A percentile compares a stretch with the other conserved stretches of the same genome.
Evolutionary conservation across 2,329 filamentous ascomycete species (phyloP).

Genomic region (Achaetomium macrosporum): DNA sequence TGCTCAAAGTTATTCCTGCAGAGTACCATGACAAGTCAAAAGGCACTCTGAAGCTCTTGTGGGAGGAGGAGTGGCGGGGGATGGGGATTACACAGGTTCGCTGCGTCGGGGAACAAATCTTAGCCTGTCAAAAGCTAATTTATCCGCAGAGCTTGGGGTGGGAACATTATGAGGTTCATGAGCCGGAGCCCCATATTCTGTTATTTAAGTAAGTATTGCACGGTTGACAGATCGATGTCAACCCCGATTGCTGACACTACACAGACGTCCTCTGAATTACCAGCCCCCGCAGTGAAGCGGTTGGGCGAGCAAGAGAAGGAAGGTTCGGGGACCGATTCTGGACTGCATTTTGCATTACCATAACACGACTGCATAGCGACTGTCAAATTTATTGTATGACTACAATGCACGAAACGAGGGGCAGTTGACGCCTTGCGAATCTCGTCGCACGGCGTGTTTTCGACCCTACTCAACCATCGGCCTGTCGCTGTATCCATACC

Average conservation of each 20-base stretch:
- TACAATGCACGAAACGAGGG: constrained; percentile 8
- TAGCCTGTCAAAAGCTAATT: background rate
- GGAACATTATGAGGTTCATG: constrained; percentile 99
- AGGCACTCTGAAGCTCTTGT: constrained; percentile 90
- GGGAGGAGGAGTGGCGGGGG: constrained; percentile 98
- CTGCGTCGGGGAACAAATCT: background rate
- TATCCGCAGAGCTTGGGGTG: constrained; percentile 78
- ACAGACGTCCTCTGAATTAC: constrained; percentile 77
- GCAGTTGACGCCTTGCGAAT: background rate
- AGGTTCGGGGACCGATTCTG: constrained; percentile 15
- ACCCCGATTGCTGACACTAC: constrained; percentile 9
- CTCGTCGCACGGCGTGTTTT: constrained; percentile 1
- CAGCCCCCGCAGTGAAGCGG: constrained; percentile 53
- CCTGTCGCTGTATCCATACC: background rate
- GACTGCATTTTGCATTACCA: constrained; percentile 27
- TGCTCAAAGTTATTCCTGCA: constrained; percentile 94
- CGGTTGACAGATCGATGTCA: background rate
- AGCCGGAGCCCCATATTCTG: constrained; percentile 96
- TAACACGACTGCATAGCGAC: constrained; percentile 28
- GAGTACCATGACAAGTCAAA: constrained; percentile 60
- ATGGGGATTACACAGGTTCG: constrained; percentile 93
- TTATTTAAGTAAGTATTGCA: constrained; percentile 79
- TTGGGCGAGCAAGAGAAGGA: background rate
- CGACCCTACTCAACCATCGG: background rate
- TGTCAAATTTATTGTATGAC: constrained; percentile 15